A percentile compares a stretch with the other conserved stretches of the same genome.
phyloP scores from a whole-genome alignment of 169 alveolate species.

The Babesia divergens region DNA sequence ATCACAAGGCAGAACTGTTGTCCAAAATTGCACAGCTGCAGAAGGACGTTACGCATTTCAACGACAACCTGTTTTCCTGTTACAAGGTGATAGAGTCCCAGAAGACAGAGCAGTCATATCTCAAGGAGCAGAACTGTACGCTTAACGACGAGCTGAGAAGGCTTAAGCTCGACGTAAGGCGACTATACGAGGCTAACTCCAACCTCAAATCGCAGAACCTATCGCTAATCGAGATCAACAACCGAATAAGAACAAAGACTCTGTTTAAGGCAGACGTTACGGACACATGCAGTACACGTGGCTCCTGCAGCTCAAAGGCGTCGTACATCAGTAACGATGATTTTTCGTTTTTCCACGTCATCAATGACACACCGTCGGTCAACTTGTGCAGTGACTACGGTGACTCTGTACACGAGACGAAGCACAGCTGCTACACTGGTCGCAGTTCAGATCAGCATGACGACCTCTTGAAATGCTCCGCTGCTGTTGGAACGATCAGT shows the following conservation, averaged over 20 bases:
- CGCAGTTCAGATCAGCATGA: neutral
- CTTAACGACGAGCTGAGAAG: constrained; percentile 16
- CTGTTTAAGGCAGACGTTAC: constrained; percentile 30
- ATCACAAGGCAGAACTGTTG: constrained; percentile 45
- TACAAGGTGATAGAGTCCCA: constrained; percentile 53
- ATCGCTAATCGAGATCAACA: constrained; percentile 61
- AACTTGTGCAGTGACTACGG: neutral
- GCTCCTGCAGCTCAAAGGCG: constrained; percentile 12
- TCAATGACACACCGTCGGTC: constrained; percentile 3
- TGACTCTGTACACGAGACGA: neutral
- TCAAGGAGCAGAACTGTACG: constrained; percentile 29
- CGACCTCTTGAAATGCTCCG: too few relatives aligned
- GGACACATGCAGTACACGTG: constrained; percentile 27
- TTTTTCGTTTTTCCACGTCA: neutral
- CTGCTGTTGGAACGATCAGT: neutral
- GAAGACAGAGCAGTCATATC: constrained; percentile 25
- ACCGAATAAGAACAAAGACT: constrained; percentile 46
- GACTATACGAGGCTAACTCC: constrained; percentile 51
- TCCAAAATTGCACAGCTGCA: constrained; percentile 17
- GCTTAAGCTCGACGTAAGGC: constrained; percentile 24
- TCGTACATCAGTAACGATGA: constrained; percentile 3
- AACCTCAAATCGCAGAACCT: constrained; percentile 52
- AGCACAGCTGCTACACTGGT: neutral
- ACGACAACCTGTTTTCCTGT: constrained; percentile 47
- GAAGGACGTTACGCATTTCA: constrained; percentile 50